These are phyloP conservation scores for Capsicum rhomboideum DNA, from an alignment of 257 asterid genomes.

Conservation along the genomic window DNA sequence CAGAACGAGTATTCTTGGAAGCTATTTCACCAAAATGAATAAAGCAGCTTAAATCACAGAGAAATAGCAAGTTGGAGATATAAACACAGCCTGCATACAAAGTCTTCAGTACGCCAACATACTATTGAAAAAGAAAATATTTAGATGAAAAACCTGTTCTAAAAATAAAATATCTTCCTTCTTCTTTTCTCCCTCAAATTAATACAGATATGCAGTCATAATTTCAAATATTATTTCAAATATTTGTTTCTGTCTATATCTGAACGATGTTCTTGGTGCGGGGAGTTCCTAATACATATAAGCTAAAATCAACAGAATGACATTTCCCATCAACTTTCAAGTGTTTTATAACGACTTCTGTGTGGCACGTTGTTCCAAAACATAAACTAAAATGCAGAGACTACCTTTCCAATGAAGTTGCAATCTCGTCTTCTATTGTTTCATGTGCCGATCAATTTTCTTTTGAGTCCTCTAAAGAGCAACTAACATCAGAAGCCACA, in stretches of 20 bases:
- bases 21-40: background rate
- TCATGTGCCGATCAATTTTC: background rate
- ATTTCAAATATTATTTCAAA: background rate
- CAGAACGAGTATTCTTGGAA: background rate
- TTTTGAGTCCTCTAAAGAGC: background rate
- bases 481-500: background rate
- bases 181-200: background rate
- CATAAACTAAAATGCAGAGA: background rate
- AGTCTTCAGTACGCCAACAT: background rate
- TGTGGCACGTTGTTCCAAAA: background rate
- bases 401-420: background rate
- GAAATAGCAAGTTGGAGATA: background rate
- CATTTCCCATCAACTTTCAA: background rate
- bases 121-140: background rate
- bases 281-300: background rate
- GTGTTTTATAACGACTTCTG: background rate
- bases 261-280: background rate
- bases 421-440: background rate
- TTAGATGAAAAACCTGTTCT: background rate
- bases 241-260: background rate
- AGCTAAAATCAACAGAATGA: background rate
- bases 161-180: background rate
- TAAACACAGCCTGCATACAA: background rate
- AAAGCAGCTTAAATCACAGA: background rate
- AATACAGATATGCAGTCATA: background rate